Evolutionary conservation across 1,284 basidiomycete genomes (phyloP), one percentile per base, ranked within the genome.

Genomic region (Xerocomus minutiporus): DNA sequence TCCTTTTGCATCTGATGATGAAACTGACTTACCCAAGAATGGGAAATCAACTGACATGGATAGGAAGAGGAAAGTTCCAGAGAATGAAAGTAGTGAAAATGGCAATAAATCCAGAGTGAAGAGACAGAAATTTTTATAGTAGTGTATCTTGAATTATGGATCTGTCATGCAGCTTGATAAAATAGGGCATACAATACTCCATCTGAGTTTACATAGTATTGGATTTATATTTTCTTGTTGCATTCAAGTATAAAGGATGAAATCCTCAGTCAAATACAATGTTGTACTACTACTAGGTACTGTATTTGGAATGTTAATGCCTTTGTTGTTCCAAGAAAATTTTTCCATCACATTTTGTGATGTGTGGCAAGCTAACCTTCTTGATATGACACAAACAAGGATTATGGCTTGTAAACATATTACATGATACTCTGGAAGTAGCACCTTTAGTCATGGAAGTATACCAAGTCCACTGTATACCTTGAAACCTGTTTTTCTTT

Each of bases 1-100:
- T 61, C 72, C 72, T 3, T 82, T 82, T 65, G 75, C 62, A 42
- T 80, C 79, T 45, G 78, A 80, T 46, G 69, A 72, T 25, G 74
- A 75, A 1, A 65, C 62, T 39, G 63, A 64, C 13, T 12, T 31
- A 2, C 50, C 53, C 2, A 52, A 51, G 17, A 34, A n/a, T 45
- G 38, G n/a, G 46, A 41, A 50, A 45, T 34, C 40, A 9, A 25
- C 23, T 44, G 13, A 7, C 42, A 44, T 25, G 20, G 47, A 9
- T 20, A 29, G 23, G 20, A 61, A 55, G 31, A 54, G 48, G 35
- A 58, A 45, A 11, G 38, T 20, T 13, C 38, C 11, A 15, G 52
- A 51, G 41, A 40, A 9, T 51, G 46, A 55, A 3, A 39, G 23
- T 38, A 56, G 61, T 3, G 65, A 54, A 29, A 51, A 61, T 52